Evolutionary conservation across 225 moss, liverwort and hornwort species (phyloP), one percentile per base, ranked within the genome.

Genomic region (Physcomitrellopsis africana): DNA sequence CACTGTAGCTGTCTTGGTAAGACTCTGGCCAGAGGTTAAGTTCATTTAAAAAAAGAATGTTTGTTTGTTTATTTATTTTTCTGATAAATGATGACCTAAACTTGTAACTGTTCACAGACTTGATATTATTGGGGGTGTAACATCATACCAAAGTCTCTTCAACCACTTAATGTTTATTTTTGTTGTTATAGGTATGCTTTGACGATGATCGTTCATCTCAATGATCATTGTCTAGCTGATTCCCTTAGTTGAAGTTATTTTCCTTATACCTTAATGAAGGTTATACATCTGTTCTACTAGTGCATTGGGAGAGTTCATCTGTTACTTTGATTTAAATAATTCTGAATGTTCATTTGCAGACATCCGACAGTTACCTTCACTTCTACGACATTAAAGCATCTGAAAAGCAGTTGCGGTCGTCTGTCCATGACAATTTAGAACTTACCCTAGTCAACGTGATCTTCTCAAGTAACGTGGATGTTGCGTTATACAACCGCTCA

Each of bases 1-100:
- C 60, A 87, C 84, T 53, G 77, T 97, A 47, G 93, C 86, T 81
- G 93, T 97, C 70, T 79, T 94, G 92, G 97, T 97, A 89, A 81
- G 87, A 81, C 10, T 73, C 59, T 51, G 48, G 41, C 44, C n/a
- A n/a, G 3, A 49, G 44, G 12, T 19, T 20, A 54, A 49, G 60
- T 48, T 13, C 24, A 47, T 61, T n/a, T 19, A 37, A 4, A 37
- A 37, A 37, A 4, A 37, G 3, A 2, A 24, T 24, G 1, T 24
- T 24, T 37, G 4, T 37, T 37, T 4, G 4, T 37, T 37, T 37
- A 37, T 60, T 66, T 5, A 18, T 10, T 48, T 64, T 57, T 49
- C 13, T 77, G 63, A 26, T 75, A 42, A 18, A 54, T 75, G 41
- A 46, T 18, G 18, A 51, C 37, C 15, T 23, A 22, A 32, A 16